Evolutionary conservation across 1,284 basidiomycete genomes (phyloP).

Genomic region (Tylopilus orsonianus): DNA sequence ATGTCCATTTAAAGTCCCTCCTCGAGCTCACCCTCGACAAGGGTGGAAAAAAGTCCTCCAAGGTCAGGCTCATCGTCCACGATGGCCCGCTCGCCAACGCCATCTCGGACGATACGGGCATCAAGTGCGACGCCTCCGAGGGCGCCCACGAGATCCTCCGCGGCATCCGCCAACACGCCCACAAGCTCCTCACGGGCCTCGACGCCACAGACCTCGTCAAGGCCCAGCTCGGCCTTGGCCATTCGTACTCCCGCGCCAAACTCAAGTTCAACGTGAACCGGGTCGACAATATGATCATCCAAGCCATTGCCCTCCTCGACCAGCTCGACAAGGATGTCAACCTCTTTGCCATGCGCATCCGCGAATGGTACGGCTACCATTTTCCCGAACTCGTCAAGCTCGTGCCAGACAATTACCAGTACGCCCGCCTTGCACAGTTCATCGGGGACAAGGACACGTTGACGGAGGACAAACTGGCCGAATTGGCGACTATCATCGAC

Average conservation of each 20-base stretch:
- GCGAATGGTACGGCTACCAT: slow-evolving; percentile 99
- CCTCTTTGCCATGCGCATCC: slow-evolving; percentile 96
- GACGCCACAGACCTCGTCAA: slow-evolving; percentile 88
- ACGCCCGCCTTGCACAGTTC: slow-evolving; percentile 85
- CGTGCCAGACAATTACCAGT: slow-evolving; percentile 94
- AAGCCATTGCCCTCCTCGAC: slow-evolving; percentile 97
- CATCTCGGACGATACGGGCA: slow-evolving; percentile 77
- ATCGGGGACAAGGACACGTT: slow-evolving; percentile 90
- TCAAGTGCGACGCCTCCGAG: slow-evolving; percentile 89
- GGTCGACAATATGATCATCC: slow-evolving; percentile 99
- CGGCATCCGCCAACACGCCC: slow-evolving; percentile 90
- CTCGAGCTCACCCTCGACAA: slow-evolving; percentile 89
- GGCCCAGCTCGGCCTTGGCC: slow-evolving; percentile 95
- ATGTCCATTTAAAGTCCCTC: slow-evolving; percentile 83
- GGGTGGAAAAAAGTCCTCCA: slow-evolving; percentile 73
- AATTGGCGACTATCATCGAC: slow-evolving; percentile 81
- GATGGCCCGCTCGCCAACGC: slow-evolving; percentile 79
- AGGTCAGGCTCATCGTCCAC: slow-evolving; percentile 80
- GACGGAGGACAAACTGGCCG: slow-evolving; percentile 75
- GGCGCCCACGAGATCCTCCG: slow-evolving; percentile 88
- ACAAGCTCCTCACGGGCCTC: slow-evolving; percentile 89
- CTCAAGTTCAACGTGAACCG: slow-evolving; percentile 99
- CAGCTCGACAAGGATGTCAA: slow-evolving; percentile 99
- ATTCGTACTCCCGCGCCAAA: slow-evolving; percentile 97
- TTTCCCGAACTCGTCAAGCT: slow-evolving; percentile 97